A percentile compares a stretch with the other conserved stretches of the same genome.
Evolutionary conservation across 352 stramenopile species (phyloP).

Genomic region (Pythium inflatum): DNA sequence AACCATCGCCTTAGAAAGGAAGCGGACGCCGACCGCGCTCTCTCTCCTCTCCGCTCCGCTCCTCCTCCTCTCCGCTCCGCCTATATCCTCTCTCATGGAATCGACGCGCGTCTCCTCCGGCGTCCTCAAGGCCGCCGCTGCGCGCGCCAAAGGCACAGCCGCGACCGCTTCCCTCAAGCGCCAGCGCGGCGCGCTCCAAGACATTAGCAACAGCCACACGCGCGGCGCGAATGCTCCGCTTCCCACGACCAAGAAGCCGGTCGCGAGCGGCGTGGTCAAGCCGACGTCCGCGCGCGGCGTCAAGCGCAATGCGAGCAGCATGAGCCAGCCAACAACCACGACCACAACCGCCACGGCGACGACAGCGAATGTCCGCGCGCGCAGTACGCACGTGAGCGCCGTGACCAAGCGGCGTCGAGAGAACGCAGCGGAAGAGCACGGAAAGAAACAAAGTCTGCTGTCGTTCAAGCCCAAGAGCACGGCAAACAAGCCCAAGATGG

Average conservation of each 20-base stretch:
- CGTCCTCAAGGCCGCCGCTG: not conserved
- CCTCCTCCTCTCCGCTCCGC: slow-evolving; percentile 6
- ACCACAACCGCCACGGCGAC: not conserved
- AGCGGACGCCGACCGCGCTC: not conserved
- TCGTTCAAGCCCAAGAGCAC: slow-evolving; percentile 53
- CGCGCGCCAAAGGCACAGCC: slow-evolving; percentile 4
- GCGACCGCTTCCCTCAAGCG: slow-evolving; percentile 51
- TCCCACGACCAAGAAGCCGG: slow-evolving; percentile 36
- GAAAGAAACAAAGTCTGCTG: slow-evolving; percentile 41
- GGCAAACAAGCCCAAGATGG: slow-evolving; percentile 9
- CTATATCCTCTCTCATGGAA: slow-evolving; percentile 14
- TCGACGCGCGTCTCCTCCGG: not conserved
- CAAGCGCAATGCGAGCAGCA: slow-evolving; percentile 8
- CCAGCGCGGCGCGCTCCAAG: slow-evolving; percentile 76
- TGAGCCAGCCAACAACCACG: not conserved
- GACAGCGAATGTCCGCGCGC: slow-evolving; percentile 14
- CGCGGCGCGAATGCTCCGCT: slow-evolving; percentile 29
- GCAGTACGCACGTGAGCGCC: not conserved
- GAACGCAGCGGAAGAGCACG: slow-evolving; percentile 35
- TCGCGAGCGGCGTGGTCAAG: slow-evolving; percentile 12
- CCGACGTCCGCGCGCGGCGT: slow-evolving; percentile 10
- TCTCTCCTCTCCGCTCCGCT: not conserved
- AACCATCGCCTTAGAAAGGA: not conserved
- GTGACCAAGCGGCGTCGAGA: slow-evolving; percentile 39
- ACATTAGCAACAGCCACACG: slow-evolving; percentile 78